A percentile compares a stretch with the other conserved stretches of the same genome.
These are phyloP conservation scores for Cladosporium sp. DNA, from an alignment of 2,329 filamentous ascomycete species.

Conservation along the genomic window DNA sequence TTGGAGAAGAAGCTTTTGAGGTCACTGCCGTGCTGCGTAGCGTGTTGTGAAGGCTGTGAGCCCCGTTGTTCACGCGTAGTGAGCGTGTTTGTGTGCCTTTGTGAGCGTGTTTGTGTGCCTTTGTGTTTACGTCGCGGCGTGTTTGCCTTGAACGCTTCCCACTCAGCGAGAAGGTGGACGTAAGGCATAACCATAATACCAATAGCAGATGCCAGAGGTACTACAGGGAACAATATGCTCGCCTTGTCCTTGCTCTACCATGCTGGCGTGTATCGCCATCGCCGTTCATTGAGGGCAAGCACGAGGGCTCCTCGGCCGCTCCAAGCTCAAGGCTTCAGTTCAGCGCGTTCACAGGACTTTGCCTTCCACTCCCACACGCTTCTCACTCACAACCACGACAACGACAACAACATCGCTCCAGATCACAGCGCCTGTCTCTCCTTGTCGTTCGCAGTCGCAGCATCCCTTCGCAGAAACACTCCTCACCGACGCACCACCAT, in stretches of 20 bases:
- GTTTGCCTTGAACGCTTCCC: neutral
- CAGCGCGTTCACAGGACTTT: neutral
- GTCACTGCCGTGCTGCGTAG: neutral
- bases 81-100: neutral
- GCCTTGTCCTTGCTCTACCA: neutral
- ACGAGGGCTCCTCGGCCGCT: neutral
- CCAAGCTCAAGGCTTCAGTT: neutral
- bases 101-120: neutral
- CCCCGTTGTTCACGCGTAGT: neutral
- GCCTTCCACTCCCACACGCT: neutral
- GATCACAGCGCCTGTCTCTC: neutral
- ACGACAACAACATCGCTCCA: neutral
- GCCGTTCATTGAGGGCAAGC: neutral
- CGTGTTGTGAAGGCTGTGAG: neutral
- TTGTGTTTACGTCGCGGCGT: neutral
- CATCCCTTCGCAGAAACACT: neutral
- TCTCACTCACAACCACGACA: neutral
- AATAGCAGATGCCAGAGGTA: neutral
- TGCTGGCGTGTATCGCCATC: neutral
- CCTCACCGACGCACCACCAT: neutral
- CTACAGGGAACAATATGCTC: neutral
- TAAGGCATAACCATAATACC: neutral
- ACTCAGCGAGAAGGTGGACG: neutral
- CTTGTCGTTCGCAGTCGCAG: neutral
- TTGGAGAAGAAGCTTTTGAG: conserved; percentile 2